Conservation (phyloP, 2,329 filamentous ascomycete species). For the Fusarium sp. region DNA sequence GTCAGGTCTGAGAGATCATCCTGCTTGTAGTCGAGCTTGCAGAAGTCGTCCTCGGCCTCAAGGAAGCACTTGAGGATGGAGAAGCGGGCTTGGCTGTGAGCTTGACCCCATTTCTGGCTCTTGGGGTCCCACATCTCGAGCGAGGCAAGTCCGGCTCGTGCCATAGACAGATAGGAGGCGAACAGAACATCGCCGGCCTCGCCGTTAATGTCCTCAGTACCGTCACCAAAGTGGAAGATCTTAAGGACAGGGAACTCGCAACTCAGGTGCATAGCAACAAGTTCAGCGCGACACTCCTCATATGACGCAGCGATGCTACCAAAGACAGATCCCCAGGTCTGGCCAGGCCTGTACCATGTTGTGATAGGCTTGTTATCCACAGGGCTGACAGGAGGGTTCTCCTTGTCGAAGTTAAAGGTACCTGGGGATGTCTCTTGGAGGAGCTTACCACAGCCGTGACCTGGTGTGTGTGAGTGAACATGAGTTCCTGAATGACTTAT, state of each 20-base stretch:
- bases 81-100: slow-evolving; percentile 92
- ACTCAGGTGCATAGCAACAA: slow-evolving; percentile 90
- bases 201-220: slow-evolving; percentile 76
- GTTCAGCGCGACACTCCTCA: slow-evolving; percentile 94
- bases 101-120: slow-evolving; percentile 90
- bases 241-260: slow-evolving; percentile 90
- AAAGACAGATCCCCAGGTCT: slow-evolving; percentile 95
- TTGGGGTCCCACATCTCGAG: slow-evolving; percentile 97
- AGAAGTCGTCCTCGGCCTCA: slow-evolving; percentile 87
- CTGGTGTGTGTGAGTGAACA: slow-evolving; percentile 52
- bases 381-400: slow-evolving; percentile 85
- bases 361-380: slow-evolving; percentile 79
- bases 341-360: slow-evolving; percentile 93
- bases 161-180: slow-evolving; percentile 91
- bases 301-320: slow-evolving; percentile 88
- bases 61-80: slow-evolving; percentile 89
- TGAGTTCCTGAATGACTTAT: not conserved
- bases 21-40: slow-evolving; percentile 78
- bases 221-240: slow-evolving; percentile 92
- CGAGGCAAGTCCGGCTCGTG: slow-evolving; percentile 87
- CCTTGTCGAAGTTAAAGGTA: slow-evolving; percentile 87
- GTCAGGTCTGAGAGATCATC: slow-evolving; percentile 84
- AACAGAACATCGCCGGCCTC: slow-evolving; percentile 91
- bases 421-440: slow-evolving; percentile 89
- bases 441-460: slow-evolving; percentile 93